Conservation (phyloP, 2,329 filamentous ascomycete genomes). For the Microdochium bolleyi region DNA sequence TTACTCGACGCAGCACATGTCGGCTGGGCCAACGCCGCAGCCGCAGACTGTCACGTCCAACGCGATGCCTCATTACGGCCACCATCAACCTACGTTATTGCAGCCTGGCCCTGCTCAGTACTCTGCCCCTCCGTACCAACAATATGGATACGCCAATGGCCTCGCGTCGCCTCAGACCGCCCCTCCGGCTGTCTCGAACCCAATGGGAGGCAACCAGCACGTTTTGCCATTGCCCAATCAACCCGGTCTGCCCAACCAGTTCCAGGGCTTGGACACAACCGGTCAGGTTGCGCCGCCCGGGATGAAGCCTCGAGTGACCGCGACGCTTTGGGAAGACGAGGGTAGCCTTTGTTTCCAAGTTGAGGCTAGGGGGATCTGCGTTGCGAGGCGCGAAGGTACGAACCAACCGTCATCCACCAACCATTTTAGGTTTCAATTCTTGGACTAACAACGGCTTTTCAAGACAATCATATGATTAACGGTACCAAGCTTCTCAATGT, state of each 20-base stretch:
- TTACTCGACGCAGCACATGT: conserved; percentile 69
- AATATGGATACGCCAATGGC: conserved; percentile 70
- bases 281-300: conserved; percentile 87
- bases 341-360: conserved; percentile 97
- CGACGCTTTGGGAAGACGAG: conserved; percentile 96
- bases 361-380: conserved; percentile 91
- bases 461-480: conserved; percentile 99
- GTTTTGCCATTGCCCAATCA: conserved; percentile 58
- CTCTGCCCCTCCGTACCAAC: conserved; percentile 51
- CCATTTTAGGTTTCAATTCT: background rate
- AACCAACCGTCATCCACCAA: background rate
- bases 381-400: conserved; percentile 82
- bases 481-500: conserved; percentile 96
- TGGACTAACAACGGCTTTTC: conserved; percentile 9
- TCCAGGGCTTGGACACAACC: conserved; percentile 67
- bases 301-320: conserved; percentile 94
- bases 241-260: conserved; percentile 45
- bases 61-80: conserved; percentile 67
- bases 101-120: conserved; percentile 68
- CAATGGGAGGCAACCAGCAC: conserved; percentile 55
- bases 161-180: conserved; percentile 71
- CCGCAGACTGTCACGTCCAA: conserved; percentile 72
- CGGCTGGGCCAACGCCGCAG: conserved; percentile 64
- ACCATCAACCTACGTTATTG: conserved; percentile 67
- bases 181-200: conserved; percentile 59